phyloP scores from a whole-genome alignment of 108 stramenopile species.

The Schizochytrium sp. region DNA sequence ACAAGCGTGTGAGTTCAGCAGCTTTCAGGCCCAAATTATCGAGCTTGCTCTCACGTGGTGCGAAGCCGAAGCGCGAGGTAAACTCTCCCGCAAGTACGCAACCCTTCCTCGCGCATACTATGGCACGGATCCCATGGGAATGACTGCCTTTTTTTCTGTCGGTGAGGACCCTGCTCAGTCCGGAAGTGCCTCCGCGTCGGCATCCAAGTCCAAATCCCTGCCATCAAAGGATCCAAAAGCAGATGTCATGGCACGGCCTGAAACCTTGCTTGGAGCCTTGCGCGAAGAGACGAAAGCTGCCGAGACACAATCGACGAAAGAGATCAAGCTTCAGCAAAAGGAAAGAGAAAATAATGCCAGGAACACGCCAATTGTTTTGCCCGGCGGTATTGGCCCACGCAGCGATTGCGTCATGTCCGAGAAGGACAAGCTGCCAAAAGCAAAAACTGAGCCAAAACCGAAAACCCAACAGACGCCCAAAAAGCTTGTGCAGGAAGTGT shows the following conservation, averaged over 20 bases:
- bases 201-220: background rate
- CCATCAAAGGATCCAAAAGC: background rate
- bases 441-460: background rate
- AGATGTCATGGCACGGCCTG: background rate
- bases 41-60: background rate
- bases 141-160: background rate
- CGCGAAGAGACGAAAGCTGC: background rate
- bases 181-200: background rate
- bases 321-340: background rate
- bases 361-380: too few species aligned
- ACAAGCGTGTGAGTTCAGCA: background rate
- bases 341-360: too few species aligned
- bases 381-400: too few species aligned
- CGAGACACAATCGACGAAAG: background rate
- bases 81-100: background rate
- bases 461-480: background rate
- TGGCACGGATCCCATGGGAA: background rate
- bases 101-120: background rate
- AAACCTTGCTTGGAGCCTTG: background rate
- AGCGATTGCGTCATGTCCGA: too few species aligned
- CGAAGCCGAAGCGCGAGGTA: background rate
- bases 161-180: background rate
- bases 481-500: background rate
- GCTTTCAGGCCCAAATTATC: background rate
- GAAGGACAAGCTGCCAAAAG: too few species aligned